These are phyloP conservation scores for Bretziella fagacearum DNA, from an alignment of 2,329 filamentous ascomycete genomes.

Conservation along the genomic window DNA sequence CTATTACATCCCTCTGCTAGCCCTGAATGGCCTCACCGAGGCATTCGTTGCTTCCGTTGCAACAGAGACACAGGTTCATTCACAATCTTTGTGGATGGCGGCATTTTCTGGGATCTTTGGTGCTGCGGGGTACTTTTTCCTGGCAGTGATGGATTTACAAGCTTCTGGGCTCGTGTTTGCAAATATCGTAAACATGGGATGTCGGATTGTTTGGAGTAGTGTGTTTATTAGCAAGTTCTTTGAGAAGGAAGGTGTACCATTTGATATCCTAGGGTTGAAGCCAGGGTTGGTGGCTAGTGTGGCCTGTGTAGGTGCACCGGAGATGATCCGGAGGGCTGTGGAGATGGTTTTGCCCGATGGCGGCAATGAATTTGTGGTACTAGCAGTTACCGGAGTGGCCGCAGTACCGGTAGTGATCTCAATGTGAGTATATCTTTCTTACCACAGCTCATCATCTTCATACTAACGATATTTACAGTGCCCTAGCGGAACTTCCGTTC, in stretches of 20 bases:
- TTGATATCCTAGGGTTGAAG: constrained; percentile 27
- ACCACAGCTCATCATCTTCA: constrained; percentile 4
- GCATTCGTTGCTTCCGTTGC: constrained; percentile 85
- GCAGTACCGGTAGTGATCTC: constrained; percentile 32
- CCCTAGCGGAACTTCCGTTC: constrained; percentile 4
- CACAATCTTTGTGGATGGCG: constrained; percentile 71
- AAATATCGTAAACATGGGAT: constrained; percentile 77
- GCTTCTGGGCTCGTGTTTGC: constrained; percentile 69
- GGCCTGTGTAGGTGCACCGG: constrained; percentile 28
- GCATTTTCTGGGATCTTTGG: constrained; percentile 65
- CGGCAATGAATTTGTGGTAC: neutral
- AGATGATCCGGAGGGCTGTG: constrained; percentile 22
- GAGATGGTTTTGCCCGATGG: constrained; percentile 1
- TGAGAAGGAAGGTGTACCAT: constrained; percentile 24
- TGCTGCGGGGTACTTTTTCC: constrained; percentile 53
- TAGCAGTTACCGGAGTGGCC: constrained; percentile 8
- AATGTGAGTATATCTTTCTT: constrained; percentile 36
- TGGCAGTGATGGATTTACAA: constrained; percentile 52
- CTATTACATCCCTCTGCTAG: constrained; percentile 84
- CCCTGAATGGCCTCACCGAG: constrained; percentile 80
- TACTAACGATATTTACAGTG: constrained; percentile 7
- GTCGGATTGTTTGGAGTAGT: constrained; percentile 67
- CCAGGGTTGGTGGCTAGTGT: constrained; percentile 29
- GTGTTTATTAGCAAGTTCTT: constrained; percentile 56
- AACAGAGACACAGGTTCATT: constrained; percentile 52